Evolutionary conservation across 202 grass and related monocot genomes (phyloP).

Genomic region (Zoysia matrella): DNA sequence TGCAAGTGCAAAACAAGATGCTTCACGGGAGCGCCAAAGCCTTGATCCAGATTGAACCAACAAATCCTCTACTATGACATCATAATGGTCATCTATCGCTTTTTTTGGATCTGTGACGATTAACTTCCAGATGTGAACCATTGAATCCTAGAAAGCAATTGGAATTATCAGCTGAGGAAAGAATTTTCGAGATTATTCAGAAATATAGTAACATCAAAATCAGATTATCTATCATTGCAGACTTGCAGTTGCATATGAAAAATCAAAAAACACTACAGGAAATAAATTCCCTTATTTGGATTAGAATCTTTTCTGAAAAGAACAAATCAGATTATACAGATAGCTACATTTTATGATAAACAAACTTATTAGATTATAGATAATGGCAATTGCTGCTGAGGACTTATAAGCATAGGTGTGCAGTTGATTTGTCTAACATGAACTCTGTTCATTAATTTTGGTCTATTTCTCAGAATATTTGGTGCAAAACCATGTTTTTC

Average conservation of each 20-base stretch:
- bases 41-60: constrained; percentile 94
- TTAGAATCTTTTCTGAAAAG: background rate
- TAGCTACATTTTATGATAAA: background rate
- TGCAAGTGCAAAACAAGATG: constrained; percentile 95
- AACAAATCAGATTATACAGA: background rate
- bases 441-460: background rate
- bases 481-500: background rate
- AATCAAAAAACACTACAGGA: constrained; percentile 3
- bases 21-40: constrained; percentile 97
- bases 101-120: constrained; percentile 92
- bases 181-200: constrained; percentile 10
- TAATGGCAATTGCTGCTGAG: background rate
- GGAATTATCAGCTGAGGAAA: constrained; percentile 41
- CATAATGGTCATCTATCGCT: constrained; percentile 91
- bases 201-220: constrained; percentile 20
- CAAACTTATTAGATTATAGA: background rate
- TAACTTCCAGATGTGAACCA: constrained; percentile 98
- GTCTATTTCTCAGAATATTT: constrained; percentile 22
- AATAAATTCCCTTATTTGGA: background rate
- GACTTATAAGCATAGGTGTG: constrained; percentile 1
- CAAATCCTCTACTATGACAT: constrained; percentile 89
- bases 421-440: constrained; percentile 6
- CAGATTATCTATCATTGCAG: constrained; percentile 13
- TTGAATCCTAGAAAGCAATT: constrained; percentile 77
- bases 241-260: background rate